These are phyloP conservation scores for Aspergillus hancockii DNA, from an alignment of 495 filamentous ascomycete species.

Conservation along the genomic window DNA sequence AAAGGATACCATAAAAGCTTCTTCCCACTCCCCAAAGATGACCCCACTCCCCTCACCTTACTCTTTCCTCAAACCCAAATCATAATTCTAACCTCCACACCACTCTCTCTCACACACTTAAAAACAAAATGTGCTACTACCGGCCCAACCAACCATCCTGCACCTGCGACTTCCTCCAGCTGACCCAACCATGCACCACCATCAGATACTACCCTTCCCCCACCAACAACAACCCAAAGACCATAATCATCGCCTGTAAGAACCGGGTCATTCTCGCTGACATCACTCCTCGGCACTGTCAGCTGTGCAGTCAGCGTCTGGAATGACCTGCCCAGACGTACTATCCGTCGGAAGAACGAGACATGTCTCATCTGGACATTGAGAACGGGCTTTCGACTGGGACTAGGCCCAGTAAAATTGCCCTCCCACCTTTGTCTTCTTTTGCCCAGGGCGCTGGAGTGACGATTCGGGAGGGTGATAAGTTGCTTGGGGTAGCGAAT, in stretches of 20 bases:
- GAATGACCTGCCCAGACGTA: not conserved
- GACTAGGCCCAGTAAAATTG: not conserved
- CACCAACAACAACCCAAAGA: slow-evolving; percentile 15
- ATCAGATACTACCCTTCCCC: slow-evolving; percentile 15
- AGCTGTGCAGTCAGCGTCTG: not conserved
- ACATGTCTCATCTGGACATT: not conserved
- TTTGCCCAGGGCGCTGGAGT: not conserved
- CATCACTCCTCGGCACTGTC: slow-evolving; percentile 14
- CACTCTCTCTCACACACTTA: not conserved
- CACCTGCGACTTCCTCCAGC: slow-evolving; percentile 26
- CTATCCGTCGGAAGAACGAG: not conserved
- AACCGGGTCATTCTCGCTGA: slow-evolving; percentile 7
- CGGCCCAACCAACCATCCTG: slow-evolving; percentile 23
- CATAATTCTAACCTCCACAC: not conserved
- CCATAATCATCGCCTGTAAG: slow-evolving; percentile 14
- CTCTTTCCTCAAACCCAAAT: not conserved
- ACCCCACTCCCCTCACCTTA: not conserved
- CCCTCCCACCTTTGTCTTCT: not conserved
- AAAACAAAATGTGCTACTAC: slow-evolving; percentile 24
- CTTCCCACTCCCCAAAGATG: too few species aligned
- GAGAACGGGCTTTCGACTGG: not conserved
- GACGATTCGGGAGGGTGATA: not conserved
- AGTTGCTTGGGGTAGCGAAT: not conserved
- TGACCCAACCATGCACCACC: slow-evolving; percentile 26
- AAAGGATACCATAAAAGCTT: too few species aligned